Conservation (phyloP, 257 asterid species). For the Linderniella brevidens region DNA sequence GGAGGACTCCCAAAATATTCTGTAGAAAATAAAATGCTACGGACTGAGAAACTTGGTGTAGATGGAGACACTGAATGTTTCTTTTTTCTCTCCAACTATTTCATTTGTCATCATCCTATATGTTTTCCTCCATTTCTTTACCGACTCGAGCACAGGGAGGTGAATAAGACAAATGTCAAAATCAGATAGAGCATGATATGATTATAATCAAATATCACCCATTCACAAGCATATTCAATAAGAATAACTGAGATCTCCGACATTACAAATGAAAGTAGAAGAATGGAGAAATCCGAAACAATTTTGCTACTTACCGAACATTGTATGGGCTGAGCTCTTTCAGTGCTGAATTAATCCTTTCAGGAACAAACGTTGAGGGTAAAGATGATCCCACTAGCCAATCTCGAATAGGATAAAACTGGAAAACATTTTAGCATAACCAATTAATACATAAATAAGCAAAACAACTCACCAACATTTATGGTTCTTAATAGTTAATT, state of each 20-base stretch:
- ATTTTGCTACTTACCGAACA: slow-evolving; percentile 39
- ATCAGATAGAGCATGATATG: too few relatives aligned
- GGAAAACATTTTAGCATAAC: slow-evolving; percentile 16
- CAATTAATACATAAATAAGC: slow-evolving; percentile 11
- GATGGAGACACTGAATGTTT: too few relatives aligned
- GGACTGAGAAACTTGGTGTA: neutral
- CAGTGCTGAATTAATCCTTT: slow-evolving; percentile 39
- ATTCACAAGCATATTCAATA: too few relatives aligned
- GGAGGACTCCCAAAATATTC: slow-evolving; percentile 93
- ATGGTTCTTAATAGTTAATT: neutral
- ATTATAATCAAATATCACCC: too few relatives aligned
- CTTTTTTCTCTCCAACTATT: too few relatives aligned
- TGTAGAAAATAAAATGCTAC: slow-evolving; percentile 13
- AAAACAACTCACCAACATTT: slow-evolving; percentile 5
- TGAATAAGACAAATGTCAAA: neutral
- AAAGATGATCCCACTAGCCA: slow-evolving; percentile 93
- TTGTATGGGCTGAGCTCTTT: slow-evolving; percentile 61
- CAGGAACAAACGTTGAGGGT: slow-evolving; percentile 56
- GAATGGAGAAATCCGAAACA: slow-evolving; percentile 5
- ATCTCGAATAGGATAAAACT: slow-evolving; percentile 84
- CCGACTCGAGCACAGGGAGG: slow-evolving; percentile 2
- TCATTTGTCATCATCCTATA: too few relatives aligned
- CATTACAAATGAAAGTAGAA: neutral
- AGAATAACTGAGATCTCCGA: neutral
- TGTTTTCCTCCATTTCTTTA: too few relatives aligned